Conservation (phyloP, 805 yeast genomes). For the Candida nanaspora region DNA sequence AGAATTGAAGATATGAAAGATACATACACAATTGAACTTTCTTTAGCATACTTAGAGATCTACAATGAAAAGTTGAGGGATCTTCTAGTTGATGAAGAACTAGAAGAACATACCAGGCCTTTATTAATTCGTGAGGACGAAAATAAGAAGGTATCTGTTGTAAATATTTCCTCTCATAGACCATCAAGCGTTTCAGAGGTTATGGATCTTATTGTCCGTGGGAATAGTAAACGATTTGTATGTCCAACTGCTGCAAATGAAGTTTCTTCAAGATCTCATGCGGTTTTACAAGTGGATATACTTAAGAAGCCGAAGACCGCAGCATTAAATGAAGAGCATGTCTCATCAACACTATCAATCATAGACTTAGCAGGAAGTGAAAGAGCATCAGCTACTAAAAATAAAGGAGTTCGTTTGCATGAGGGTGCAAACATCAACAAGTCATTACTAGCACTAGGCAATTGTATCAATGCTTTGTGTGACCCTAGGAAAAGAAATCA, state of each 20-base stretch:
- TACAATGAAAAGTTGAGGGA: constrained; percentile 88
- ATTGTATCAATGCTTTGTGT: constrained; percentile 89
- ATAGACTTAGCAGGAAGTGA: constrained; percentile 96
- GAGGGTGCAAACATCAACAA: constrained; percentile 95
- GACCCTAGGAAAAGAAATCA: constrained; percentile 61
- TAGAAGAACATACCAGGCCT: constrained; percentile 21
- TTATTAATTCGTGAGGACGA: constrained; percentile 68
- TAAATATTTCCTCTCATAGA: constrained; percentile 58
- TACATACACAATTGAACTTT: constrained; percentile 49
- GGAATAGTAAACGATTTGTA: constrained; percentile 70
- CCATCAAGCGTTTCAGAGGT: constrained; percentile 64
- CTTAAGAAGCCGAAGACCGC: constrained; percentile 50
- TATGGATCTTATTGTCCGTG: constrained; percentile 66
- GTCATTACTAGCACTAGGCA: constrained; percentile 83
- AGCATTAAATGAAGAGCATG: constrained; percentile 58
- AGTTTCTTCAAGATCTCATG: constrained; percentile 88
- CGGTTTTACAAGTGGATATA: constrained; percentile 79
- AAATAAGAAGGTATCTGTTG: constrained; percentile 55
- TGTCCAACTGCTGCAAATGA: constrained; percentile 90
- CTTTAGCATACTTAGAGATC: constrained; percentile 74
- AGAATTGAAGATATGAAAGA: constrained; percentile 51
- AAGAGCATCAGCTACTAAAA: constrained; percentile 83
- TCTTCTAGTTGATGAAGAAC: constrained; percentile 47
- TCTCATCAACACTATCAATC: constrained; percentile 74
- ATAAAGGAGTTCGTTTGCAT: constrained; percentile 69